A percentile compares a stretch with the other conserved stretches of the same genome.
Conservation (phyloP, 163 green algal species). For the Chloroidium sp. region DNA sequence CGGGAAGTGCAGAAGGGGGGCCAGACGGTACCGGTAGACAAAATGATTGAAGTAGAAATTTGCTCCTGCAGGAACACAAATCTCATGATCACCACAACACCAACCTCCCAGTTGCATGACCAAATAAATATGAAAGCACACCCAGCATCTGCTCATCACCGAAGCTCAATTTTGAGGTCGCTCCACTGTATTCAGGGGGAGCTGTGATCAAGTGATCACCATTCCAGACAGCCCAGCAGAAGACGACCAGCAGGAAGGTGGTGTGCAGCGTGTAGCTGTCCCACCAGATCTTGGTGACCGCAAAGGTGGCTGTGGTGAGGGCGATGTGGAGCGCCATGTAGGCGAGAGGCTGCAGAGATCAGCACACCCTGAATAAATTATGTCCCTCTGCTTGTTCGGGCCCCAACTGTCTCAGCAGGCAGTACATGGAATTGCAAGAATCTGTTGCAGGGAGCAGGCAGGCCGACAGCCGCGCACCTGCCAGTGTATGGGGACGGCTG, state of each 20-base stretch:
- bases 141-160: too few relatives aligned
- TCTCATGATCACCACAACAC: too few relatives aligned
- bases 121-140: too few relatives aligned
- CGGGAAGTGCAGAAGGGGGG: background rate
- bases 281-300: slow-evolving; percentile 35
- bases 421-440: background rate
- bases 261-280: slow-evolving; percentile 19
- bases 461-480: slow-evolving; percentile 6
- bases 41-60: slow-evolving; percentile 6
- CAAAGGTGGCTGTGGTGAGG: slow-evolving; percentile 22
- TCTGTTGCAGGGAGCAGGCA: background rate
- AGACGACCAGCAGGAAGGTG: slow-evolving; percentile 24
- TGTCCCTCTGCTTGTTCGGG: too few relatives aligned
- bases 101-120: too few relatives aligned
- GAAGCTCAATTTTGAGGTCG: too few relatives aligned
- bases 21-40: background rate
- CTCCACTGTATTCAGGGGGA: too few relatives aligned
- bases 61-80: background rate
- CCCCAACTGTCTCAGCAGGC: background rate
- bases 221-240: slow-evolving; percentile 30
- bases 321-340: slow-evolving; percentile 42
- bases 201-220: background rate
- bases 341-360: slow-evolving; percentile 26
- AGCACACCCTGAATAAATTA: slow-evolving; percentile 14
- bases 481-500: slow-evolving; percentile 1